Percentiles rank a stretch among this genome's conserved stretches.
These are phyloP conservation scores for Schoenoplectus tabernaemontani DNA, from an alignment of 202 grass and related monocot genomes.

Conservation along the genomic window DNA sequence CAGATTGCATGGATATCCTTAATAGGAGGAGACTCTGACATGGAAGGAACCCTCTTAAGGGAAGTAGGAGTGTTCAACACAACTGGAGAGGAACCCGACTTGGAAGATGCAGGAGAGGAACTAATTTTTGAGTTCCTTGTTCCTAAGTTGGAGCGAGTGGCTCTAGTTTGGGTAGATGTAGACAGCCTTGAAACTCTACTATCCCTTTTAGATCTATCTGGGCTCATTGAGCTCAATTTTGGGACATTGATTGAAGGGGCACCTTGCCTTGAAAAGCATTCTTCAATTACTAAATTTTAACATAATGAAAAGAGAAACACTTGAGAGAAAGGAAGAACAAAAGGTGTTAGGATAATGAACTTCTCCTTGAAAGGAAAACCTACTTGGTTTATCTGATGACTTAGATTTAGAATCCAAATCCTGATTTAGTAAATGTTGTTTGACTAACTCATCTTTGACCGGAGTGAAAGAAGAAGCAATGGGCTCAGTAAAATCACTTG, in stretches of 20 bases:
- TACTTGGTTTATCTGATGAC: conserved; percentile 34
- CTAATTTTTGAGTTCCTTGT: conserved; percentile 19
- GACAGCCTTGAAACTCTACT: conserved; percentile 23
- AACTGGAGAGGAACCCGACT: conserved; percentile 1
- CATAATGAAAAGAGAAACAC: background rate
- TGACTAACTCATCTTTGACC: conserved; percentile 41
- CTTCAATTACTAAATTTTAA: conserved; percentile 13
- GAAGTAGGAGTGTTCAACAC: conserved; percentile 34
- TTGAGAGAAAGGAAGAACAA: background rate
- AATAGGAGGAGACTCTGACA: conserved; percentile 29
- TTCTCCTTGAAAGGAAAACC: background rate
- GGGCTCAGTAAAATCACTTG: conserved; percentile 43
- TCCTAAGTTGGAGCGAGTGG: background rate
- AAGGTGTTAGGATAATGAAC: conserved; percentile 4
- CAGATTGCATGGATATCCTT: conserved; percentile 60
- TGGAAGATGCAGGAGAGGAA: conserved; percentile 30
- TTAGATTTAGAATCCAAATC: conserved; percentile 45
- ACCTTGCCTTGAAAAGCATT: conserved; percentile 14
- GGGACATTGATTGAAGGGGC: conserved; percentile 27
- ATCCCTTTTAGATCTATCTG: conserved; percentile 29
- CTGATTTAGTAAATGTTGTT: conserved; percentile 28
- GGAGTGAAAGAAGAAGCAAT: conserved; percentile 6
- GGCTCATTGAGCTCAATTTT: conserved; percentile 11
- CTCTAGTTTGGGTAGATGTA: conserved; percentile 30
- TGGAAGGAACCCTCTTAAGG: conserved; percentile 30